Evolutionary conservation across 1,139 yeast species (phyloP).

Genomic region (Casaregolazyma suthepensis): DNA sequence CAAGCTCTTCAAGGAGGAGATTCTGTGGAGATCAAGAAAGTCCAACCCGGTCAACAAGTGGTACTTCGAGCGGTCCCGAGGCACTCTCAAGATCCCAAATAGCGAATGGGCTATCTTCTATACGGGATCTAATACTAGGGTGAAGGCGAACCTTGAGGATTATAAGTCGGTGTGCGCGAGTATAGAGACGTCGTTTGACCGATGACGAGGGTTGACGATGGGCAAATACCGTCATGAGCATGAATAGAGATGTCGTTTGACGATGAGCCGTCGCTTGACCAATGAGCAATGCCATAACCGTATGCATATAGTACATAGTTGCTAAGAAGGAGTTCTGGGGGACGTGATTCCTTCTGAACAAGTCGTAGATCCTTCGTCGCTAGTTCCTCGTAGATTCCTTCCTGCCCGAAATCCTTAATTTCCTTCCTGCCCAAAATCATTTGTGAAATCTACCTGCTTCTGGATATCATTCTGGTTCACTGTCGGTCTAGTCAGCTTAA

Average conservation of each 20-base stretch:
- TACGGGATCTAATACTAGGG: constrained; percentile 46
- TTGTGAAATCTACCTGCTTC: constrained; percentile 82
- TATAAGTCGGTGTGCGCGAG: constrained; percentile 38
- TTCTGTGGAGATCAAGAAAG: constrained; percentile 84
- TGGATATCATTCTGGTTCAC: constrained; percentile 78
- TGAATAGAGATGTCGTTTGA: constrained; percentile 41
- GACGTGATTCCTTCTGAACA: not conserved
- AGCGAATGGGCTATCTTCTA: constrained; percentile 67
- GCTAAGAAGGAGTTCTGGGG: not conserved
- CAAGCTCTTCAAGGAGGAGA: constrained; percentile 62
- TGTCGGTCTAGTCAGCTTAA: constrained; percentile 88
- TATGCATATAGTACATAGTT: constrained; percentile 8
- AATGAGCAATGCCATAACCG: not conserved
- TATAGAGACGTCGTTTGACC: constrained; percentile 39
- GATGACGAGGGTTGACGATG: no score
- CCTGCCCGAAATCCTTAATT: constrained; percentile 50
- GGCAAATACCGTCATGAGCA: no score
- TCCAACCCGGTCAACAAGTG: constrained; percentile 91
- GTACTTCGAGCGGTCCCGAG: constrained; percentile 90
- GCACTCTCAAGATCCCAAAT: constrained; percentile 50
- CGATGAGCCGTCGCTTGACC: constrained; percentile 35
- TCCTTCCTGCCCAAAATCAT: constrained; percentile 96
- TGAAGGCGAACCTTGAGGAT: constrained; percentile 29
- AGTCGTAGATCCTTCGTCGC: not conserved
- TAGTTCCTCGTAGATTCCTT: no score